A percentile compares a stretch with the other conserved stretches of the same genome.
Conservation (phyloP, 2,329 filamentous ascomycete species). For the Ambrosiella xylebori region DNA sequence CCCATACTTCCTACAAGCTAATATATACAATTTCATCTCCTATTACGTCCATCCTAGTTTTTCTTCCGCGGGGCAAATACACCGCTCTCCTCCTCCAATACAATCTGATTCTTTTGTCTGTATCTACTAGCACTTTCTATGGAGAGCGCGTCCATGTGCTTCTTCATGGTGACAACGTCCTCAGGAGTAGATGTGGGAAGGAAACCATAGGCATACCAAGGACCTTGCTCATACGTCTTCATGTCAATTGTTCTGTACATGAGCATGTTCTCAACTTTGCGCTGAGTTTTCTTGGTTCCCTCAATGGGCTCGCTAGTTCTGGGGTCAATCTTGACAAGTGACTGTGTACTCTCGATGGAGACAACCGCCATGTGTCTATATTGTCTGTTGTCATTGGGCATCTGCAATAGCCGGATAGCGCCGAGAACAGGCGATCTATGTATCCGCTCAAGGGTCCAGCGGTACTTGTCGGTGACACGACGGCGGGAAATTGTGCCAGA, state of each 20-base stretch:
- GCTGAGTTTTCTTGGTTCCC: conserved; percentile 32
- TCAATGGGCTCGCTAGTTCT: conserved; percentile 24
- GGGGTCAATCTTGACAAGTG: conserved; percentile 26
- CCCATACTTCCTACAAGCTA: conserved; percentile 6
- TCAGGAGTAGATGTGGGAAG: conserved; percentile 35
- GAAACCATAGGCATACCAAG: conserved; percentile 52
- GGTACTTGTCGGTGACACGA: conserved; percentile 25
- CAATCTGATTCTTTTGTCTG: conserved; percentile 17
- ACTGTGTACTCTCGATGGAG: conserved; percentile 38
- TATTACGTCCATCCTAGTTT: background rate
- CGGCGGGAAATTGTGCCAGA: conserved; percentile 36
- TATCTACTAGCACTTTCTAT: conserved; percentile 18
- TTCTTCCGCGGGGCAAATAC: background rate
- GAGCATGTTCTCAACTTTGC: conserved; percentile 48
- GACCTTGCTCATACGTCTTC: conserved; percentile 28
- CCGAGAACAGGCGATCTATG: conserved; percentile 31
- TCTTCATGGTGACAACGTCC: conserved; percentile 16
- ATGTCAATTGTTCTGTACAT: conserved; percentile 32
- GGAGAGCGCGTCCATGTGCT: conserved; percentile 7
- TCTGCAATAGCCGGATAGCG: conserved; percentile 34
- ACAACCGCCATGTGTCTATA: conserved; percentile 44
- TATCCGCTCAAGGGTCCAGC: conserved; percentile 34
- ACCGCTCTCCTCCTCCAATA: background rate
- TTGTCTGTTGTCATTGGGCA: conserved; percentile 24
- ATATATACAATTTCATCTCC: background rate